phyloP scores from a whole-genome alignment of 1,139 yeast species.

The Eremothecium cymbalariae region DNA sequence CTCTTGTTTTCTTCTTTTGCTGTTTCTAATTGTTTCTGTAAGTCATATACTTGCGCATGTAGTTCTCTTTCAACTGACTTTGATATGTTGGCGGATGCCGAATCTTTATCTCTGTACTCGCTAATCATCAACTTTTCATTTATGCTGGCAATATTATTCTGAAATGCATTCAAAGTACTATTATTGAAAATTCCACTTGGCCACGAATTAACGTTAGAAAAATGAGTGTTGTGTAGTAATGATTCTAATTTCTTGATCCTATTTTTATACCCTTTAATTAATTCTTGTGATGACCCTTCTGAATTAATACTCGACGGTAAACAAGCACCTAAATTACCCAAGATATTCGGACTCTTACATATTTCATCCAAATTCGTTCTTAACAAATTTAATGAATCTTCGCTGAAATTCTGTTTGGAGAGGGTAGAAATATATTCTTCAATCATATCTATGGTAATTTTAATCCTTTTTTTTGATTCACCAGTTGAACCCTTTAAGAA shows the following conservation, averaged over 20 bases:
- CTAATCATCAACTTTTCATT: conserved; percentile 11
- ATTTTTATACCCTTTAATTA: conserved; percentile 48
- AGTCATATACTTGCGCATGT: conserved; percentile 9
- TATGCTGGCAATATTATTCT: conserved; percentile 14
- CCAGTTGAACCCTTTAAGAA: background rate
- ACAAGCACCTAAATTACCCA: too few relatives aligned
- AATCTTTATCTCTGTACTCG: background rate
- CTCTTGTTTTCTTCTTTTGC: conserved; percentile 5
- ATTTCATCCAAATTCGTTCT: background rate
- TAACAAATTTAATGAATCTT: conserved; percentile 38
- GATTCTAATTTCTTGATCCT: conserved; percentile 59
- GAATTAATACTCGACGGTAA: too few relatives aligned
- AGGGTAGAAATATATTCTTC: conserved; percentile 33
- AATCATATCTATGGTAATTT: conserved; percentile 29
- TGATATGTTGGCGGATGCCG: background rate
- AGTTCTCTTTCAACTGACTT: conserved; percentile 6
- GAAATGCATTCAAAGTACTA: conserved; percentile 14
- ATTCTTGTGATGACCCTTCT: background rate
- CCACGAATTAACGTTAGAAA: conserved; percentile 51
- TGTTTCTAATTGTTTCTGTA: conserved; percentile 7
- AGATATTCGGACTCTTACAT: too few relatives aligned
- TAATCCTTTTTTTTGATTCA: too few relatives aligned
- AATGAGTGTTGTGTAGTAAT: conserved; percentile 57
- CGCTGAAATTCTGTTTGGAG: conserved; percentile 22
- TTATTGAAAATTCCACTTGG: conserved; percentile 34